Percentiles rank a stretch among this genome's conserved stretches.
phyloP scores from a whole-genome alignment of 192 early-diverging fungal species.

The Mortierella claussenii region DNA sequence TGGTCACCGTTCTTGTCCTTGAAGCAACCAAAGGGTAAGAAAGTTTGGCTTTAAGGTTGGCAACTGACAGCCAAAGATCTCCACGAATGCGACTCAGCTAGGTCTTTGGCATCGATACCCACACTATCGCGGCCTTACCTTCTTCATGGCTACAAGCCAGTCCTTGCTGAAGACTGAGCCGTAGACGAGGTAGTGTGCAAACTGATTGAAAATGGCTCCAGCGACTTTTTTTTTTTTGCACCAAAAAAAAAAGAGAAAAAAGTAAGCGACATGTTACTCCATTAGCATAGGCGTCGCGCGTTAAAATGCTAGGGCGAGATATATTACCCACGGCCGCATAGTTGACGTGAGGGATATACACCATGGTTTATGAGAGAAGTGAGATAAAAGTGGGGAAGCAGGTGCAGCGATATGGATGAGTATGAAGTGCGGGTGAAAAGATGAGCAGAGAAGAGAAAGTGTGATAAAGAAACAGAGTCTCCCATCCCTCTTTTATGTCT shows the following conservation, averaged over 20 bases:
- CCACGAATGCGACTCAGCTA: too few relatives aligned
- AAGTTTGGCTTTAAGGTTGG: not conserved
- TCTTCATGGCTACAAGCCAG: conserved; percentile 18
- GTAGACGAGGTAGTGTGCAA: not conserved
- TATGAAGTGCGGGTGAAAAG: too few relatives aligned
- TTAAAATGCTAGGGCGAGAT: too few relatives aligned
- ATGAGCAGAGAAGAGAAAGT: not conserved
- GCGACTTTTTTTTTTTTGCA: conserved; percentile 1
- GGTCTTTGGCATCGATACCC: too few relatives aligned
- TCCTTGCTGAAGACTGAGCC: not conserved
- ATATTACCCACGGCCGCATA: conserved; percentile 13
- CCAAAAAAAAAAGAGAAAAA: not conserved
- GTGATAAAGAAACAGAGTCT: too few relatives aligned
- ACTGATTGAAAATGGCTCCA: conserved; percentile 5
- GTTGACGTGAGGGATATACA: conserved; percentile 16
- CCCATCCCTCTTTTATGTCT: too few relatives aligned
- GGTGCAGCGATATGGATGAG: too few relatives aligned
- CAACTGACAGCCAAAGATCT: not conserved
- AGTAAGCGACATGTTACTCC: too few relatives aligned
- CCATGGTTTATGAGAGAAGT: conserved; percentile 3
- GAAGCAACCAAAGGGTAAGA: not conserved
- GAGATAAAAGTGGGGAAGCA: not conserved
- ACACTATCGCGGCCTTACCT: too few relatives aligned
- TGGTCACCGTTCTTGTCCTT: conserved; percentile 6
- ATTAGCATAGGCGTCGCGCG: too few relatives aligned